Base-by-base conservation (phyloP, 495 filamentous ascomycete genomes). In the Penicillium angulare region DNA sequence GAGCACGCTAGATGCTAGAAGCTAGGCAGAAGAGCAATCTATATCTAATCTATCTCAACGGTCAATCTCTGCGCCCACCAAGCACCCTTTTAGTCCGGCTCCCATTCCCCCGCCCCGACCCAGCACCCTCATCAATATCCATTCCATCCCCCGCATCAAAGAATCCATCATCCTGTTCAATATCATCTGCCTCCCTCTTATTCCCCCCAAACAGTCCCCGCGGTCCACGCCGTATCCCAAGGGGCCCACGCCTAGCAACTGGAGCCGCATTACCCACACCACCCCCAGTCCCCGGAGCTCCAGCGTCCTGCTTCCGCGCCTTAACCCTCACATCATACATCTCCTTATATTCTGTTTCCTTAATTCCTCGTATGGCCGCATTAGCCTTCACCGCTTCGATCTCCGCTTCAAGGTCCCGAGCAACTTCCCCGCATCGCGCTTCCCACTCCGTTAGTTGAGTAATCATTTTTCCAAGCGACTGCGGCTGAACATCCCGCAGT, bases 401-500 rank as follows among this genome's bases (percentile, higher is more conserved):
- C 62, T 92, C 83, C 8, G 67, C 71, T 40, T 95, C 90, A 12
- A 98, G 79, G 24, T 87, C 86, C 0, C 64, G 70, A 15, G 96
- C 83, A n/a, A 89, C 89, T 34, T 71, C 64, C 4, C 80, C 79
- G 74, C 91, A 97, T 13, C 90, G 84, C 16, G 67, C 65, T 45
- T 86, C 82, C 91, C 90, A 98, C 27, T 83, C 79, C 10, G 79
- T 71, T 7, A 98, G 74, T 8, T 82, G 77, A 4, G 70, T 63
- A 5, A 92, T 76, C 74, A 96, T 85, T 0, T 66, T 61, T 0
- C 82, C 77, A 17, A 95, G 74, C 39, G 81, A 79, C 51, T 79
- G 75, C 0, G 89, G 90, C 10, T 79, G 79, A 3, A 95, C 82
- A 57, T 98, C 93, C 21, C 93, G 90, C 2, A 97, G 83, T 2